A percentile compares a stretch with the other conserved stretches of the same genome.
Conservation (phyloP, 768 basidiomycete genomes). For the Dentipellis fragilis region DNA sequence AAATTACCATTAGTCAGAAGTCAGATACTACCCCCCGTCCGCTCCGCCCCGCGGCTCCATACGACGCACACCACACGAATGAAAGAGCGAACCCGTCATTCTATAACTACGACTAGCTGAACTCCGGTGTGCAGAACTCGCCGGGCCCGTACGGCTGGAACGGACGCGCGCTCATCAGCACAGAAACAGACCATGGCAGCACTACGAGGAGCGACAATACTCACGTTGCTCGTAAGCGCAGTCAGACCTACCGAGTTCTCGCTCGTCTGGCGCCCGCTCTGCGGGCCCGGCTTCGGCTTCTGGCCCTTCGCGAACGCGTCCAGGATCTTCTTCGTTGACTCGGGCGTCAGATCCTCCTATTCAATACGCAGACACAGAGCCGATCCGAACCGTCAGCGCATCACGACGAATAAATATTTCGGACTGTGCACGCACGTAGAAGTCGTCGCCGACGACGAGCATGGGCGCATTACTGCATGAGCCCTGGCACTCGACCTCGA, state of each 20-base stretch:
- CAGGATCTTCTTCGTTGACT: slow-evolving; percentile 69
- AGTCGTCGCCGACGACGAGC: slow-evolving; percentile 93
- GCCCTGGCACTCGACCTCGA: slow-evolving; percentile 98
- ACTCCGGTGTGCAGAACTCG: slow-evolving; percentile 80
- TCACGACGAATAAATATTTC: slow-evolving; percentile 6
- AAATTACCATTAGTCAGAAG: too few relatives aligned
- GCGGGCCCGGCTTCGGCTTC: slow-evolving; percentile 91
- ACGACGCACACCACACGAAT: not conserved
- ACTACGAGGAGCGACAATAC: slow-evolving; percentile 12
- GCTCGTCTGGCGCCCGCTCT: slow-evolving; percentile 75
- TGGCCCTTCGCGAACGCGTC: slow-evolving; percentile 72
- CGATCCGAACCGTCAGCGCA: not conserved
- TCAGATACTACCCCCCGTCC: too few relatives aligned
- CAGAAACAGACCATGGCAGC: not conserved
- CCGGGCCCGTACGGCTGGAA: slow-evolving; percentile 87
- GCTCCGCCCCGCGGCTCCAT: too few relatives aligned
- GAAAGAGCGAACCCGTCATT: not conserved
- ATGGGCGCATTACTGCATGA: slow-evolving; percentile 98
- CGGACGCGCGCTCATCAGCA: not conserved
- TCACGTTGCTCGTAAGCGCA: slow-evolving; percentile 62
- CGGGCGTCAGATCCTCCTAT: slow-evolving; percentile 81
- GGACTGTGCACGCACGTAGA: slow-evolving; percentile 56
- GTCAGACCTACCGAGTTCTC: slow-evolving; percentile 93
- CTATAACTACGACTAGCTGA: slow-evolving; percentile 36
- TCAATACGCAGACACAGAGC: slow-evolving; percentile 9